A percentile compares a stretch with the other conserved stretches of the same genome.
These are phyloP conservation scores for Sergeia podlipaevii DNA, from an alignment of 208 protist species.

Conservation along the genomic window DNA sequence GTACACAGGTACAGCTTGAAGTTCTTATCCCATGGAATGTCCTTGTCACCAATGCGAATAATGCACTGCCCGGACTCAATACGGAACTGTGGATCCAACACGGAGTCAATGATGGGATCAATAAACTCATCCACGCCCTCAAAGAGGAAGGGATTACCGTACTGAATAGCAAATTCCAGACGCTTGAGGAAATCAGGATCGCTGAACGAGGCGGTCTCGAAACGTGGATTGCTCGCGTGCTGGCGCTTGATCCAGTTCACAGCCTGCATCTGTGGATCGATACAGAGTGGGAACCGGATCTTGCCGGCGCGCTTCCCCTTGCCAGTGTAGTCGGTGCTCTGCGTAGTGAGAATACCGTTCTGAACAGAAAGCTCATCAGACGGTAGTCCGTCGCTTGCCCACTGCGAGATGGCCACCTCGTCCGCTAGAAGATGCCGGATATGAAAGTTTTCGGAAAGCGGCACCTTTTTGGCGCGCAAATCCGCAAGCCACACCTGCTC, in stretches of 20 bases:
- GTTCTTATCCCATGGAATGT: slow-evolving; percentile 97
- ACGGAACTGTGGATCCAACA: slow-evolving; percentile 97
- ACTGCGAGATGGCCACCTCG: slow-evolving; percentile 97
- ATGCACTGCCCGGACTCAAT: slow-evolving; percentile 78
- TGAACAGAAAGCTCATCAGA: slow-evolving; percentile 98
- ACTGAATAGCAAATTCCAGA: slow-evolving; percentile 97
- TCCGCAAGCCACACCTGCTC: slow-evolving; percentile 91
- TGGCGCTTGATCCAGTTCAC: slow-evolving; percentile 98
- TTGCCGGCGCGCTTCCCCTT: slow-evolving; percentile 75
- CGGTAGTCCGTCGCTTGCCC: slow-evolving; percentile 97
- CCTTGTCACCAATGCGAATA: slow-evolving; percentile 95
- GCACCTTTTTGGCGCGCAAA: slow-evolving; percentile 82
- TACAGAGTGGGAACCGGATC: slow-evolving; percentile 96
- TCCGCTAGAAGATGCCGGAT: slow-evolving; percentile 94
- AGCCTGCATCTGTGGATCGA: slow-evolving; percentile 99
- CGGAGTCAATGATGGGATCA: slow-evolving; percentile 98
- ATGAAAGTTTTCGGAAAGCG: slow-evolving; percentile 86
- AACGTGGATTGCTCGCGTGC: slow-evolving; percentile 86
- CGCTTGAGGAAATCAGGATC: slow-evolving; percentile 97
- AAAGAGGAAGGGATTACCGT: slow-evolving; percentile 98
- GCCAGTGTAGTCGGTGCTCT: slow-evolving; percentile 81
- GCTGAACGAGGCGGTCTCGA: slow-evolving; percentile 95
- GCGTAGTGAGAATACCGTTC: slow-evolving; percentile 97
- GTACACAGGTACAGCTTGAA: slow-evolving; percentile 98
- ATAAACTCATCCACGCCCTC: slow-evolving; percentile 99